phyloP scores from a whole-genome alignment of 257 asterid species.

The Apocynum venetum region DNA sequence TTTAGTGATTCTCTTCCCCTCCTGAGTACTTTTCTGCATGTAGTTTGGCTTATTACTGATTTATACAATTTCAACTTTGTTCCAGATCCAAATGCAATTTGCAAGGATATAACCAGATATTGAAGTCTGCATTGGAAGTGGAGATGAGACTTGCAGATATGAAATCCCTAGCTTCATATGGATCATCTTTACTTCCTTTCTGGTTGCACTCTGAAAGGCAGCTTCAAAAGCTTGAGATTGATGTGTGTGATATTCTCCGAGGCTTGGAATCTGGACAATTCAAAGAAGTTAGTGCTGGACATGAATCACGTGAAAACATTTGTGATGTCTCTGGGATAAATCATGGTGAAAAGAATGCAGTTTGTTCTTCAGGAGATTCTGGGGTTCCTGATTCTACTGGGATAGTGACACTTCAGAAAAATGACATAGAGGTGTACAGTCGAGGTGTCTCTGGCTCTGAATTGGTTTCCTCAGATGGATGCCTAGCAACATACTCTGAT shows the following conservation, averaged over 20 bases:
- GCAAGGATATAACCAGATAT: constrained; percentile 36
- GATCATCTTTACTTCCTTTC: constrained; percentile 60
- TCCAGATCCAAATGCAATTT: constrained; percentile 44
- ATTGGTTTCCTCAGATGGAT: constrained; percentile 17
- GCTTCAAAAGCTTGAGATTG: constrained; percentile 57
- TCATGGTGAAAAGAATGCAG: constrained; percentile 30
- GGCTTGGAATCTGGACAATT: constrained; percentile 27
- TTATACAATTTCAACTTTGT: background rate
- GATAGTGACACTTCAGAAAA: constrained; percentile 9
- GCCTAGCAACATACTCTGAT: constrained; percentile 17
- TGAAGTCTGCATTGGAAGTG: constrained; percentile 50
- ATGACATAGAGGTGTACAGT: constrained; percentile 29
- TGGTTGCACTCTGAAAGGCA: constrained; percentile 73
- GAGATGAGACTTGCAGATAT: constrained; percentile 77
- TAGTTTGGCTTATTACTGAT: constrained; percentile 17
- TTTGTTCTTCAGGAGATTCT: constrained; percentile 21
- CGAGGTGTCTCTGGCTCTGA: constrained; percentile 25
- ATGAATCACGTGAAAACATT: constrained; percentile 27
- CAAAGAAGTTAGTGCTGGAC: constrained; percentile 33
- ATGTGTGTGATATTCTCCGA: constrained; percentile 29
- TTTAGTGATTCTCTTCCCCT: background rate
- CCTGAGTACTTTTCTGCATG: background rate
- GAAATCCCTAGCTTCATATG: constrained; percentile 63
- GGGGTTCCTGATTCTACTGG: constrained; percentile 25
- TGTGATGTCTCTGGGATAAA: constrained; percentile 25